Base-by-base conservation (phyloP, 306 rosid species). In the Abrus precatorius region DNA sequence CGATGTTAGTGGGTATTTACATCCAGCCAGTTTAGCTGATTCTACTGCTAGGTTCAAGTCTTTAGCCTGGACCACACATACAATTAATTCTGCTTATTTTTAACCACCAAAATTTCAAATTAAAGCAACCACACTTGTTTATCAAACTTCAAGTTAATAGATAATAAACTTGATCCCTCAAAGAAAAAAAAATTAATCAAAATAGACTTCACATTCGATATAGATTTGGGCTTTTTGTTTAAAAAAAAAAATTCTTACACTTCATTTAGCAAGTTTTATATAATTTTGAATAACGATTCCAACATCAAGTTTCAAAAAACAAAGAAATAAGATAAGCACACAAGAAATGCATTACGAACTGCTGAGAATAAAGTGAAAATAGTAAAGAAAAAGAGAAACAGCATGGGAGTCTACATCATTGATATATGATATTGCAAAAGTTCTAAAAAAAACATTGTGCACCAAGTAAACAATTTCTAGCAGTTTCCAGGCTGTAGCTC, bases 21-120 rank as follows among this genome's bases (percentile, higher is more conserved):
- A 79, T 69, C 92, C 98, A 68, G 86, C 81, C 78, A 85, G 85
- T 45, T 76, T 72, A 82, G 97, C 98, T 64, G 98, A 92, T 82
- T 89, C 91, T 74, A 83, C 87, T 45, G 97, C 97, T 69, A 94
- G 88, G 80, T 85, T 94, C 63, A 94, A 85, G 84, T 94, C 97
- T 76, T 94, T 94, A 56, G 87, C 90, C 98, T 94, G 92, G 66
- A 60, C 40, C 67, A n/a, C 13, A 53, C 48, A 71, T 29, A 65
- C 30, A 73, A 61, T 12, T 62, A 76, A 29, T 64, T 70, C 9
- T n/a, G n/a, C 45, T 75, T 69, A 60, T 4, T 64, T 48, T 59
- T 55, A 65, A 50, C 32, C 75, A 53, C 75, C n/a, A 10, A 43
- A 57, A 64, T 1, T 44, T 52, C 70, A 59, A 45, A 41, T 12